Percentiles rank a stretch among this genome's conserved stretches.
phyloP scores from a whole-genome alignment of 1,284 basidiomycete genomes.

The Apiotrichum porosum region DNA sequence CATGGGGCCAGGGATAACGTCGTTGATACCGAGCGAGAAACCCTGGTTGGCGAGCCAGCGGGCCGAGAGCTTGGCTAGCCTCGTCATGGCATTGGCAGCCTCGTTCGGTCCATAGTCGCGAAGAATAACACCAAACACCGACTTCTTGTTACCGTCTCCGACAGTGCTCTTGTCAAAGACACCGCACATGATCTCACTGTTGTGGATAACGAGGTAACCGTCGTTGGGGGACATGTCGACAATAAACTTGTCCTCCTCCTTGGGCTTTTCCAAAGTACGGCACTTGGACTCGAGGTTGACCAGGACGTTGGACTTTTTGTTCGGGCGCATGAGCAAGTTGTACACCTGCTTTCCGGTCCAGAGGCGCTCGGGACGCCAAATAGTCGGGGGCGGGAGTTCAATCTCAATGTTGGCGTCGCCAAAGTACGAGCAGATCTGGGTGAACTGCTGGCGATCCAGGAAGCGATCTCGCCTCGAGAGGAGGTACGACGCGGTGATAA shows the following conservation, averaged over 20 bases:
- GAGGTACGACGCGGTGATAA: constrained; percentile 95
- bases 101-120: constrained; percentile 94
- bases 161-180: constrained; percentile 99
- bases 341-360: constrained; percentile 99
- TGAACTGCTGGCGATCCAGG: constrained; percentile 90
- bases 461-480: constrained; percentile 90
- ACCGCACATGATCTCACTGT: constrained; percentile 99
- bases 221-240: constrained; percentile 92
- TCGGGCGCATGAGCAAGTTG: constrained; percentile 93
- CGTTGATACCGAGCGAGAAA: constrained; percentile 97
- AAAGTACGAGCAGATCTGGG: constrained; percentile 93
- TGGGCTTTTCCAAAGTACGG: constrained; percentile 83
- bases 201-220: constrained; percentile 94
- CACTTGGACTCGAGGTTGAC: constrained; percentile 98
- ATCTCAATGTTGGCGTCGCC: constrained; percentile 88
- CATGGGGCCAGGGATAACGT: constrained; percentile 90
- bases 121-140: constrained; percentile 95
- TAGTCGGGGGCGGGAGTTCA: constrained; percentile 90
- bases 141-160: constrained; percentile 98
- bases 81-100: constrained; percentile 92
- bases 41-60: constrained; percentile 95
- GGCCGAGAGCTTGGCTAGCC: constrained; percentile 91
- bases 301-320: constrained; percentile 71
- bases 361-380: constrained; percentile 85
- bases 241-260: constrained; percentile 52